Base-by-base conservation (phyloP, 148 eudicot genomes). In the Mesembryanthemum crystallinum region DNA sequence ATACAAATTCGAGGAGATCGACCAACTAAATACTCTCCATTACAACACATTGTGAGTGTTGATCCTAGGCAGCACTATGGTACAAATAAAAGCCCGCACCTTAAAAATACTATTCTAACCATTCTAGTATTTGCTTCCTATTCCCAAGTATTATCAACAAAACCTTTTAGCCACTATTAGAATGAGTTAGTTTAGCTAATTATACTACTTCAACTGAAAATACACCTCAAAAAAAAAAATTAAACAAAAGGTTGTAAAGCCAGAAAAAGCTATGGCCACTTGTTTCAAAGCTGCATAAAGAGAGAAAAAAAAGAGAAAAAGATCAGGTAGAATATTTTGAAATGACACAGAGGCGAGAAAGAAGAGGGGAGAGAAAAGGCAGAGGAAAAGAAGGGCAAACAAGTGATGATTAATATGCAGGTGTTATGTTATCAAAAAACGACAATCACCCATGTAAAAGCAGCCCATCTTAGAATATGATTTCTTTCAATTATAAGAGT, bases 361-460 rank as follows among this genome's bases (percentile, higher is more conserved):
- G 66, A 0, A 12, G 17, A n/a, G 71, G n/a, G 5, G 59, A 71
- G 29, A 29, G 10, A 51, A 12, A 45, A 13, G 9, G 14, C 7
- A 13, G 14, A 12, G 9, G 49, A 45, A 11, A 27, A 55, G 54
- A 75, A 57, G 29, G 39, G 55, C n/a, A 51, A 75, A 64, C 27
- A 63, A 54, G 37, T 42, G 61, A 80, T 75, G 67, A 75, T 71
- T 66, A 52, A 69, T 11, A 64, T 49, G 76, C 77, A 80, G 83
- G 79, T 80, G 79, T 69, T 52, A 80, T 80, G 79, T 63, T 63
- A 24, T 64, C 79, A 45, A 12, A 64, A 39, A 71, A 80, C 83
- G 83, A 80, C 83, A 80, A 80, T n/a, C 72, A 71, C 42, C 54
- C 76, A 71, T 75, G 76, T 60, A 71, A 76, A 33, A 67, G 69